These are phyloP conservation scores for Fusarium paranaense DNA, from an alignment of 2,329 filamentous ascomycete species.

Conservation along the genomic window DNA sequence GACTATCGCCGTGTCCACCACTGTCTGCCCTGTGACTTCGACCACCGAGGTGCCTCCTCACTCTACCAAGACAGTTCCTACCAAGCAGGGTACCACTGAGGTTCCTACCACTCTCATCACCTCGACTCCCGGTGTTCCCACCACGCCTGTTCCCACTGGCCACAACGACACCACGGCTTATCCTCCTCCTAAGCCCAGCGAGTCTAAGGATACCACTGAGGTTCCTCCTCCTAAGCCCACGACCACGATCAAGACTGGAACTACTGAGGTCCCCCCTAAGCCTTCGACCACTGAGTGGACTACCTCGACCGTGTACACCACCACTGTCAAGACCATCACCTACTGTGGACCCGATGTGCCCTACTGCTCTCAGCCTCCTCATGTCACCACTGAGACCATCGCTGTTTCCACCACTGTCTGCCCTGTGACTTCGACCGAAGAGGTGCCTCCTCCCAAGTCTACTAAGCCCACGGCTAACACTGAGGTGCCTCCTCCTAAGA, in stretches of 20 bases:
- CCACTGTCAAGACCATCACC: constrained; percentile 8
- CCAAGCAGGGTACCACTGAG: not conserved
- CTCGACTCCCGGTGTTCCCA: not conserved
- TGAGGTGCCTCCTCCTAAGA: constrained; percentile 9
- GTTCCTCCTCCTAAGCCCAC: constrained; percentile 14
- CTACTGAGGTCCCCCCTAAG: not conserved
- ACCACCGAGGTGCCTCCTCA: not conserved
- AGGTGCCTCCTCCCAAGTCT: not conserved
- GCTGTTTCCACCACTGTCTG: constrained; percentile 12
- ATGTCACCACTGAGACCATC: constrained; percentile 15
- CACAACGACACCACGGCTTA: not conserved
- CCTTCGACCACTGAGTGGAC: constrained; percentile 1
- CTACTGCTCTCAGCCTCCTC: constrained; percentile 6
- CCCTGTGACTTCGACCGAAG: constrained; percentile 12
- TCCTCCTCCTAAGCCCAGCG: not conserved
- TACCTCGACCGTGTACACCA: constrained; percentile 18
- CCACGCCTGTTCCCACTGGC: not conserved
- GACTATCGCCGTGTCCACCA: constrained; percentile 40
- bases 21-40: constrained; percentile 37
- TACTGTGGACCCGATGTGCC: constrained; percentile 3
- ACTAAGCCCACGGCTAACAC: constrained; percentile 26
- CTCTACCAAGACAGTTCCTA: not conserved
- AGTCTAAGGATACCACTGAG: constrained; percentile 5
- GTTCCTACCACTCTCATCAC: constrained; percentile 8
- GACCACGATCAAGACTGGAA: constrained; percentile 1